Evolutionary conservation across 176 grass and related monocot species (phyloP), one percentile per base, ranked within the genome.

Genomic region (Dendrocalamus sinicus): DNA sequence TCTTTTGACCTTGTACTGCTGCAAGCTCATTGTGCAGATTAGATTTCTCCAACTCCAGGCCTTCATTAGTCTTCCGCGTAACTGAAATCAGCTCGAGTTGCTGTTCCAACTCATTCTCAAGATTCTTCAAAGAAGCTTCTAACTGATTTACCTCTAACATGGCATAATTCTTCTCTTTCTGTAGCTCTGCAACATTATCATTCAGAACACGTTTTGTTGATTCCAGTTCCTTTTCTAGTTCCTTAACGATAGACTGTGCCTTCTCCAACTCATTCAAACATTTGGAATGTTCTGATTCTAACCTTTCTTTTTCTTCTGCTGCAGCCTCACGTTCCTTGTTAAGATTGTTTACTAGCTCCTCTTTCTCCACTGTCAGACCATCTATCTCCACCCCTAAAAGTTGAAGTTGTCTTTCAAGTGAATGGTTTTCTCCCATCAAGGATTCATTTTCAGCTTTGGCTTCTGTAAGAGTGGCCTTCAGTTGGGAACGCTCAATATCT

Each of bases 231-330:
- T 73, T 84, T 12, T 84, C 45, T 75, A 91, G 72, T 68, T 74
- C 78, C 65, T 19, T 87, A 14, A 79, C 52, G 59, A 54, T 78
- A 12, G 44, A 73, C 0, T 71, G 51, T 86, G 83, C 76, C 51
- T 84, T 75, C n/a, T 93, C 76, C 77, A 95, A 73, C 53, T 87
- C 87, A 78, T 81, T 83, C 59, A 85, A 65, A 72, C 78, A 81
- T 23, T 66, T 82, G 62, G 81, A 93, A 77, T 85, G 61, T 53
- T 90, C 78, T 55, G 67, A 75, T 66, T 40, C 44, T 50, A 94
- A 23, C 68, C 12, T 85, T 61, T 41, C 46, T 9, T 80, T 90
- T 88, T 94, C 81, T 85, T 92, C 87, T 45, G 64, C 40, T 66
- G 86, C 72, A 76, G 72, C 62, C 35, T 37, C 40, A 39, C 22